Evolutionary conservation across 2,329 filamentous ascomycete species (phyloP).

Genomic region (Trichophyton simii): DNA sequence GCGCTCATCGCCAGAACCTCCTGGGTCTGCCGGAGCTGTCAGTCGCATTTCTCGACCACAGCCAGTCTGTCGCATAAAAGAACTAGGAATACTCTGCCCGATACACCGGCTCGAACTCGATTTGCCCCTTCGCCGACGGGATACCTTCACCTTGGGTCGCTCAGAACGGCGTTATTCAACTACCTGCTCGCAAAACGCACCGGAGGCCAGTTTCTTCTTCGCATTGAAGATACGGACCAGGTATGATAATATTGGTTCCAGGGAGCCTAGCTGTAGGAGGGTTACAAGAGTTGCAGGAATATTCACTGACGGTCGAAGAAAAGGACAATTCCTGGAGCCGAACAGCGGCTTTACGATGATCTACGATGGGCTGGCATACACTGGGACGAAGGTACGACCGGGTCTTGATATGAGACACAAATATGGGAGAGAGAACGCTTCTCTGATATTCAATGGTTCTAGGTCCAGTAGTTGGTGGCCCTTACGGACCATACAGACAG

Average conservation of each 20-base stretch:
- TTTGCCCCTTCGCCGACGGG: conserved; percentile 96
- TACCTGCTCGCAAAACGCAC: conserved; percentile 82
- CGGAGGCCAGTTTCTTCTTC: conserved; percentile 75
- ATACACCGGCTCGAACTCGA: conserved; percentile 57
- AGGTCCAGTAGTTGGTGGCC: conserved; percentile 70
- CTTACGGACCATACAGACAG: conserved; percentile 75
- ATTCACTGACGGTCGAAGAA: conserved; percentile 44
- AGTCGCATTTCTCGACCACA: conserved; percentile 22
- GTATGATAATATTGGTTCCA: conserved; percentile 32
- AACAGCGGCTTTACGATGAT: conserved; percentile 64
- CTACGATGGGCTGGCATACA: conserved; percentile 75
- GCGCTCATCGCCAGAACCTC: conserved; percentile 15
- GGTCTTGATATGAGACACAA: neutral
- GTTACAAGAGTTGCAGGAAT: neutral
- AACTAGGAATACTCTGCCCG: conserved; percentile 30
- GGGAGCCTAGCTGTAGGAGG: neutral
- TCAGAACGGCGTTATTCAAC: conserved; percentile 91
- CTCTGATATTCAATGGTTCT: neutral
- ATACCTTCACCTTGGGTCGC: conserved; percentile 78
- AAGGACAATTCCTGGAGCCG: conserved; percentile 67
- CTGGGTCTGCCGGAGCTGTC: conserved; percentile 28
- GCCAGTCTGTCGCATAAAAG: conserved; percentile 17
- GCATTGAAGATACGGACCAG: conserved; percentile 92
- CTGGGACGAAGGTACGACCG: conserved; percentile 71
- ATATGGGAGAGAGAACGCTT: neutral